Evolutionary conservation across 441 rosid species (phyloP), one percentile per base, ranked within the genome.

Genomic region (Erodium moschatum): DNA sequence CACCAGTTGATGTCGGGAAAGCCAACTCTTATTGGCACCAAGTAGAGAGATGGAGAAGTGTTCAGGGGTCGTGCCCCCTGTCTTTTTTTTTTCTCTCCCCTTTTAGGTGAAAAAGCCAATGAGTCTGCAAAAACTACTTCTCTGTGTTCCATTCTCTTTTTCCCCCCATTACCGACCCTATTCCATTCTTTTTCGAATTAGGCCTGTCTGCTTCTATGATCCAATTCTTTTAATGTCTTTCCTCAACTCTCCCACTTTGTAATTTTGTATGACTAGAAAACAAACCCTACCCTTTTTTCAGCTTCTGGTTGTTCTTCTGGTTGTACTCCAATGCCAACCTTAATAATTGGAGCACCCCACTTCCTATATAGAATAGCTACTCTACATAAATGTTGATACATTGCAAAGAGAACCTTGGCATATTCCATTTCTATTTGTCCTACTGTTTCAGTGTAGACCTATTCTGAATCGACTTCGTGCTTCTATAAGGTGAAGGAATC

Each of bases 271-370:
- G 64, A 58, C 64, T 58, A 58, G 64, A 58, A 58, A 19, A 58
- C 64, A 58, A 58, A 58, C 64, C n/a, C 13, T 21, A 58, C 1
- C 64, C 64, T 20, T 58, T 58, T 58, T 58, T 58, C 64, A 58
- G 29, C 64, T 58, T 58, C 64, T 58, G 31, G 20, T 58, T 58
- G 63, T 58, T 58, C 64, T 58, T 58, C 64, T 58, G 64, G 64
- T 58, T 58, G 64, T 58, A 58, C 64, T 58, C 64, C 64, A 58
- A 58, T 58, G 62, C 27, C 11, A 9, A 19, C 62, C 62, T 56
- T 8, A 58, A 20, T 58, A 2, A 58, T 58, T 58, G 64, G 64
- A 58, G 64, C 64, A 58, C 27, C 64, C 64, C 64, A 19, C 64
- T 58, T 58, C 16, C 12, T 10, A 29, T 7, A 9, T 58, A 13